phyloP scores from a whole-genome alignment of 768 basidiomycete species.

The Arthromyces matolae region DNA sequence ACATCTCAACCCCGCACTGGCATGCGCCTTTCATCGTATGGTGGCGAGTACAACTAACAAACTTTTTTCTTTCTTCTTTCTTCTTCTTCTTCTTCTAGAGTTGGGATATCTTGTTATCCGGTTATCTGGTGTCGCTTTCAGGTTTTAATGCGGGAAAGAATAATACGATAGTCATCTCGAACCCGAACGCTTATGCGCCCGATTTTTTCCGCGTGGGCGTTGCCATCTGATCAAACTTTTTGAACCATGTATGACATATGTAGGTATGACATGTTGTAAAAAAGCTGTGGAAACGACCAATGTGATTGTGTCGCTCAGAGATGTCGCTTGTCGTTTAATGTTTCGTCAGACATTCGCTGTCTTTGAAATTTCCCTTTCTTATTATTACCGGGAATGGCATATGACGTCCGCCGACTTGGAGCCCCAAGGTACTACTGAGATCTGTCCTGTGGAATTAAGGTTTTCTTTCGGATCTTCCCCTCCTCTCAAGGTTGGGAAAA shows the following conservation, averaged over 20 bases:
- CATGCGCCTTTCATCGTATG: too few species aligned
- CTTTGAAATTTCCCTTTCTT: background rate
- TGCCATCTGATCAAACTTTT: slow-evolving; percentile 20
- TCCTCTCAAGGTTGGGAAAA: background rate
- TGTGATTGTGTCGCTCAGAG: background rate
- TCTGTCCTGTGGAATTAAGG: too few species aligned
- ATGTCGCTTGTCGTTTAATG: background rate
- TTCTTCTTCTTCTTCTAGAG: slow-evolving; percentile 24
- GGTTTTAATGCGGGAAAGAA: slow-evolving; percentile 43
- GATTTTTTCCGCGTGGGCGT: slow-evolving; percentile 42
- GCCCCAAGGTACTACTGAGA: too few species aligned
- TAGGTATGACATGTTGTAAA: too few species aligned
- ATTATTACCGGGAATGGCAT: background rate
- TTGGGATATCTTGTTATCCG: slow-evolving; percentile 42
- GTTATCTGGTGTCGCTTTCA: slow-evolving; percentile 37
- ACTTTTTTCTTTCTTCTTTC: too few species aligned
- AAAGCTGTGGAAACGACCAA: too few species aligned
- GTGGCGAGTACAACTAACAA: too few species aligned
- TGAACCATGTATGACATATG: too few species aligned
- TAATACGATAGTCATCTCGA: slow-evolving; percentile 43
- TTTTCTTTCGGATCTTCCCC: too few species aligned
- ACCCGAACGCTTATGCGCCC: slow-evolving; percentile 38
- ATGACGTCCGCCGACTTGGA: background rate
- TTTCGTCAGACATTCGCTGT: too few species aligned
- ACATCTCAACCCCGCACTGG: too few species aligned